Conservation (phyloP, 108 stramenopile species). For the Parmales sp. region DNA sequence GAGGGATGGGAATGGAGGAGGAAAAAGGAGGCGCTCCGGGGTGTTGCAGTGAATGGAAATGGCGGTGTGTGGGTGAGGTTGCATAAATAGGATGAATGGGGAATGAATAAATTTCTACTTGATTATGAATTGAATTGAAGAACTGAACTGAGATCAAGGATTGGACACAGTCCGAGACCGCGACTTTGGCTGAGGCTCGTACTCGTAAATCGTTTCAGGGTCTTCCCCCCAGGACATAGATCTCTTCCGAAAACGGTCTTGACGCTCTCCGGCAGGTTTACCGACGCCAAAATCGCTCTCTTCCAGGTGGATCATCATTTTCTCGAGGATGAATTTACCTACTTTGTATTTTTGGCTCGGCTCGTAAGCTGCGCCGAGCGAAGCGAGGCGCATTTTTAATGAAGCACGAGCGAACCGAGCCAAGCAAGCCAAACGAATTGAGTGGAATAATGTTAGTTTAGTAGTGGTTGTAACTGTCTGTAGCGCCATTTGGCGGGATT, state of each 20-base stretch:
- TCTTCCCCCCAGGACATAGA: background rate
- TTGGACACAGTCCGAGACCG: background rate
- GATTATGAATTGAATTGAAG: background rate
- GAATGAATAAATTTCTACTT: too few relatives aligned
- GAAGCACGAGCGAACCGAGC: too few relatives aligned
- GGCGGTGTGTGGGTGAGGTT: background rate
- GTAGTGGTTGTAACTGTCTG: too few relatives aligned
- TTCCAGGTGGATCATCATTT: background rate
- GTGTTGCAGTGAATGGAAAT: background rate
- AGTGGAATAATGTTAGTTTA: too few relatives aligned
- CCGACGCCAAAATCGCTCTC: background rate
- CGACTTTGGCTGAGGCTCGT: background rate
- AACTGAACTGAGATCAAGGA: background rate
- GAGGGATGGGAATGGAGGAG: background rate
- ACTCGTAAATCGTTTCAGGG: background rate
- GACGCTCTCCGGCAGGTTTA: background rate
- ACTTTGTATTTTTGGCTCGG: slow-evolving; percentile 83
- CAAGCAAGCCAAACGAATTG: too few relatives aligned
- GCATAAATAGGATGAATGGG: background rate
- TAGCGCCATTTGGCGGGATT: too few relatives aligned
- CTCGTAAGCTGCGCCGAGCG: too few relatives aligned
- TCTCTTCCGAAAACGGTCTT: background rate
- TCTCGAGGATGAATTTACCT: slow-evolving; percentile 86
- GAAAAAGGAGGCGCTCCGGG: background rate
- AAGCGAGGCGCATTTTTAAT: too few relatives aligned